phyloP scores from a whole-genome alignment of 2,329 filamentous ascomycete genomes.

The Blumeria graminis region DNA sequence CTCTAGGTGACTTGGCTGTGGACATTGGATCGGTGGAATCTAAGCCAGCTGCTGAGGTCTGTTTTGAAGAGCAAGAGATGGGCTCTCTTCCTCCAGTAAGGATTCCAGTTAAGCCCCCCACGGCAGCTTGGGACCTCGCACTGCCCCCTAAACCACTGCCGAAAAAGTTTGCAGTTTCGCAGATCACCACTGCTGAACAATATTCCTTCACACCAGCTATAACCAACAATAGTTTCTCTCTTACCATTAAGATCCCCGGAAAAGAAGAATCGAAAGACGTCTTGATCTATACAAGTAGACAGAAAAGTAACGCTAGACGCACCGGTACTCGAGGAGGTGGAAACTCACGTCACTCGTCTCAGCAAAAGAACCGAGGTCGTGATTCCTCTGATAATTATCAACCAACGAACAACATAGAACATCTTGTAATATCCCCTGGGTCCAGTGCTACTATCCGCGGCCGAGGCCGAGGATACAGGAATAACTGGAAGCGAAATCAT shows the following conservation, averaged over 20 bases:
- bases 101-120: conserved; percentile 37
- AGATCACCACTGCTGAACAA: conserved; percentile 23
- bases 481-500: conserved; percentile 10
- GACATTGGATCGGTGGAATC: conserved; percentile 26
- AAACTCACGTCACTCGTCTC: conserved; percentile 5
- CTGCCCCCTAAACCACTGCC: conserved; percentile 29
- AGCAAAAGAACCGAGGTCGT: conserved; percentile 12
- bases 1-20: conserved; percentile 11
- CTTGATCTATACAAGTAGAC: conserved; percentile 14
- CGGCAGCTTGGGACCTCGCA: conserved; percentile 37
- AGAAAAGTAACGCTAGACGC: conserved; percentile 14
- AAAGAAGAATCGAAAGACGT: conserved; percentile 20
- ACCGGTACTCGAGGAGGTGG: conserved; percentile 9
- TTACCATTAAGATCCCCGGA: conserved; percentile 24
- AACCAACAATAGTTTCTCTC: conserved; percentile 17
- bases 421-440: conserved; percentile 6
- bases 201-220: conserved; percentile 19
- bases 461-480: conserved; percentile 10
- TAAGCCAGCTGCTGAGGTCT: conserved; percentile 52
- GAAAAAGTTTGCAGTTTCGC: conserved; percentile 22
- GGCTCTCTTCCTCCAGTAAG: conserved; percentile 49
- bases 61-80: conserved; percentile 62
- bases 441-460: conserved; percentile 8
- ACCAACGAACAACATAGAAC: conserved; percentile 9
- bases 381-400: conserved; percentile 10